phyloP scores from a whole-genome alignment of 2,329 filamentous ascomycete genomes.

The Thielaviopsis musarum region DNA sequence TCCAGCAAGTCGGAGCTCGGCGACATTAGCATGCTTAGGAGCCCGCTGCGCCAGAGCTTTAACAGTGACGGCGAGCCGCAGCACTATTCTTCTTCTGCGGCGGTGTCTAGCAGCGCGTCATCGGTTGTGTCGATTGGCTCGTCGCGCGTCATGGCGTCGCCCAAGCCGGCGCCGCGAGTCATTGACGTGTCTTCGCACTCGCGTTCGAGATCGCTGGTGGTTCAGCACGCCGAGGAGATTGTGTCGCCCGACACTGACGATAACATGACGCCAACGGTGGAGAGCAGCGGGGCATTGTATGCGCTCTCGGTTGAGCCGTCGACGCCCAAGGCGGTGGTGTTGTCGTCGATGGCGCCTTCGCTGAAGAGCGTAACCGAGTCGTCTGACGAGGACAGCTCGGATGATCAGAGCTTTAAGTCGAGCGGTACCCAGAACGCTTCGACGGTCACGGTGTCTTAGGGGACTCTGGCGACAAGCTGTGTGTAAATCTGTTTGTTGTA shows the following conservation, averaged over 20 bases:
- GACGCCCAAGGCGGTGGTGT: conserved; percentile 3
- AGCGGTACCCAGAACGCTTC: conserved; percentile 10
- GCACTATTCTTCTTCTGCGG: background rate
- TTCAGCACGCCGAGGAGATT: conserved; percentile 5
- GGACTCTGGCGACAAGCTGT: background rate
- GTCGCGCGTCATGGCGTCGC: background rate
- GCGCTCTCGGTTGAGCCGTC: conserved; percentile 2
- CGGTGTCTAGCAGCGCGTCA: background rate
- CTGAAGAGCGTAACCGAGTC: conserved; percentile 2
- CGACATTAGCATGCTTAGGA: conserved; percentile 35
- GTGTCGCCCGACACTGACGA: conserved; percentile 1
- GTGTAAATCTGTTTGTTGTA: background rate
- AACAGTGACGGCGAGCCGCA: conserved; percentile 4
- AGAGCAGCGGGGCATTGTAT: conserved; percentile 1
- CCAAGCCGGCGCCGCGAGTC: background rate
- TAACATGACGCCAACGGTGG: conserved; percentile 5
- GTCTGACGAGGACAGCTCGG: conserved; percentile 4
- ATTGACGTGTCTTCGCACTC: background rate
- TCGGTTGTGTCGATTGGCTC: conserved; percentile 4
- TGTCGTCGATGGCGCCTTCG: background rate
- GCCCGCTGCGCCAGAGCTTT: conserved; percentile 35
- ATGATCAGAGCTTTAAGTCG: conserved; percentile 10
- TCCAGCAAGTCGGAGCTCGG: conserved; percentile 40
- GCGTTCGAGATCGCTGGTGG: conserved; percentile 1
- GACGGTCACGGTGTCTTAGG: conserved; percentile 5